Base-by-base conservation (phyloP, 345 rosid species). In the Salix suchowensis region DNA sequence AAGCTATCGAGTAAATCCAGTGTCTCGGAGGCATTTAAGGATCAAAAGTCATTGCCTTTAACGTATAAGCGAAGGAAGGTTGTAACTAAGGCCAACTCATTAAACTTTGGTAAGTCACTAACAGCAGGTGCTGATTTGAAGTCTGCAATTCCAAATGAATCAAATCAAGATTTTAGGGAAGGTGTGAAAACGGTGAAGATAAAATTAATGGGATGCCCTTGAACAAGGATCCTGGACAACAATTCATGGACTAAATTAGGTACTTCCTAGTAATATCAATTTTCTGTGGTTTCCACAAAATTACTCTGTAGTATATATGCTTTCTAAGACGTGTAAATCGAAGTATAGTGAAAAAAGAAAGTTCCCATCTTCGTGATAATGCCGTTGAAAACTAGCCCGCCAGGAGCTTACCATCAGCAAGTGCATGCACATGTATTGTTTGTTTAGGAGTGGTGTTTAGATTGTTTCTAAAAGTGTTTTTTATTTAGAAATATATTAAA, bases 41-140 rank as follows among this genome's bases (percentile, higher is more conserved):
- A 70, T 73, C 86, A 84, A 54, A 70, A 65, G 39, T 67, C 74
- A 65, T 76, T 79, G 78, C 88, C 89, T 55, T 83, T 86, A 83
- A 87, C 89, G 14, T 87, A 88, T 82, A 90, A 90, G 75, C 87
- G 94, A 62, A 86, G 90, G 82, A 89, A 88, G 71, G 71, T 81
- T 81, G 80, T 72, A 65, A 67, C 79, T 13, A 85, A 83, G 72
- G 52, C 72, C 62, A 85, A 55, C 50, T 71, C 84, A 36, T 68
- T 76, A 36, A 77, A 72, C 74, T 72, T 70, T 19, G 76, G 80
- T 54, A 78, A 78, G 76, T 65, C 83, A 40, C 48, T 73, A 61
- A 76, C 70, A 64, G 44, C 77, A 48, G 80, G 78, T 61, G 72
- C 78, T 48, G 78, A 76, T 74, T 74, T 78, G 74, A 82, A 73